These are phyloP conservation scores for Neurospora tetrasperma DNA, from an alignment of 495 filamentous ascomycete species.

Conservation along the genomic window DNA sequence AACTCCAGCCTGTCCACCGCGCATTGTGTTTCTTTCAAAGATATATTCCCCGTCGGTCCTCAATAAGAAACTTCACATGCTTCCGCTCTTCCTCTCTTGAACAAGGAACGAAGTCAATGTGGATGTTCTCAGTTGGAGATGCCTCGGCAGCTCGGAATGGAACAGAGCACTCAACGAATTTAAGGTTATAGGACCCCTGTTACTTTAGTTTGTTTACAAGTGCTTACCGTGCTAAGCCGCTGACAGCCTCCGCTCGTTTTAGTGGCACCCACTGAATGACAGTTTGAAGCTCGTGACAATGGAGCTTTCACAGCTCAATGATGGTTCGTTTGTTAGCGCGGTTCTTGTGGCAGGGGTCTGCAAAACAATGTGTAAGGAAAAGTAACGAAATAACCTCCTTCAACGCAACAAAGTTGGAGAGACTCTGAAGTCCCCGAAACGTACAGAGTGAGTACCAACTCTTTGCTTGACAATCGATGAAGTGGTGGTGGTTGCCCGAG, in stretches of 20 bases:
- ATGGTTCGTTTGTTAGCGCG: too few relatives aligned
- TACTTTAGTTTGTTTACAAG: too few relatives aligned
- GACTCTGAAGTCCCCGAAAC: too few relatives aligned
- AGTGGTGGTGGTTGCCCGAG: too few relatives aligned
- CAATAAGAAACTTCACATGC: not conserved
- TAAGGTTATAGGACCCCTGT: not conserved
- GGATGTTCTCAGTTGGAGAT: not conserved
- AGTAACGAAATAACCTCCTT: too few relatives aligned
- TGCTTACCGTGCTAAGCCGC: not conserved
- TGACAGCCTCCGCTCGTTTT: not conserved
- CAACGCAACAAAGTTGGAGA: too few relatives aligned
- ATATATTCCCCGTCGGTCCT: not conserved
- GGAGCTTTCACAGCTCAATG: not conserved
- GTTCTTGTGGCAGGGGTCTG: too few relatives aligned
- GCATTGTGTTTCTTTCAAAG: not conserved
- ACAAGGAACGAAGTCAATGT: not conserved
- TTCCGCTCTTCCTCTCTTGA: not conserved
- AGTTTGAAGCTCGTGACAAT: not conserved
- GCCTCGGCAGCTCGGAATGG: not conserved
- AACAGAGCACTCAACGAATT: not conserved
- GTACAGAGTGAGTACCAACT: too few relatives aligned
- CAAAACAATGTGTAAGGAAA: too few relatives aligned
- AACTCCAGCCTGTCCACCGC: not conserved
- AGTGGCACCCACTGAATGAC: not conserved
- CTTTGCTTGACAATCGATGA: too few relatives aligned